Evolutionary conservation across 164 flowering plant genomes (phyloP).

Genomic region (Vitis riparia): DNA sequence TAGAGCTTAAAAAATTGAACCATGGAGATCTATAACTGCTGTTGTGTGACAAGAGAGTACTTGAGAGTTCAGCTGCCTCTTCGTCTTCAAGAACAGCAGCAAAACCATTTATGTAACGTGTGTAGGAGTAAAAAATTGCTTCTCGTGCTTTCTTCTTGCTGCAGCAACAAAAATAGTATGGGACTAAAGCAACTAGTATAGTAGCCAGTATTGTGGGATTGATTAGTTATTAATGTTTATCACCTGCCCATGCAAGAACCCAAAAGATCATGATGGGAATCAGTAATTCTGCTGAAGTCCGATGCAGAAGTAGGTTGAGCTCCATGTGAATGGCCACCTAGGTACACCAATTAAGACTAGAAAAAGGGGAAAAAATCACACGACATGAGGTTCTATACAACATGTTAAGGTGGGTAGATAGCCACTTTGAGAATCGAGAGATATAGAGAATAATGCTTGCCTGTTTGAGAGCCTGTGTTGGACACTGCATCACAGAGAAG

Average conservation of each 20-base stretch:
- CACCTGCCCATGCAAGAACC: background rate
- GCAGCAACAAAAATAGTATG: too few species aligned
- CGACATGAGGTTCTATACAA: too few species aligned
- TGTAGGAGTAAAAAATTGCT: constrained; percentile 37
- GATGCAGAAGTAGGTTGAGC: too few species aligned
- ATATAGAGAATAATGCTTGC: background rate
- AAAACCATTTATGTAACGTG: constrained; percentile 37
- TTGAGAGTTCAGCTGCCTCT: constrained; percentile 23
- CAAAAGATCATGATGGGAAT: too few species aligned
- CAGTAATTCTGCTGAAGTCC: too few species aligned
- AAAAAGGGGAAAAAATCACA: background rate
- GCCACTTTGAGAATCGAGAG: too few species aligned
- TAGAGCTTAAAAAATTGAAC: too few species aligned
- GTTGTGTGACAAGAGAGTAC: background rate
- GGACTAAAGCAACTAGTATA: too few species aligned
- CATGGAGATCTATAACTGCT: too few species aligned
- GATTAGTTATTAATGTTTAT: background rate
- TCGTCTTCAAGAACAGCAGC: constrained; percentile 38
- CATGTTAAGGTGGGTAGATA: too few species aligned
- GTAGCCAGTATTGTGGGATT: too few species aligned
- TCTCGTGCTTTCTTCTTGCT: constrained; percentile 24
- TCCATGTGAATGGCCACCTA: too few species aligned
- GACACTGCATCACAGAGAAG: background rate
- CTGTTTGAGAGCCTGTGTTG: background rate
- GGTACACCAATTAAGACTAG: constrained; percentile 5